These are phyloP conservation scores for Solanum lycopersicoides DNA, from an alignment of 257 asterid genomes.

Conservation along the genomic window DNA sequence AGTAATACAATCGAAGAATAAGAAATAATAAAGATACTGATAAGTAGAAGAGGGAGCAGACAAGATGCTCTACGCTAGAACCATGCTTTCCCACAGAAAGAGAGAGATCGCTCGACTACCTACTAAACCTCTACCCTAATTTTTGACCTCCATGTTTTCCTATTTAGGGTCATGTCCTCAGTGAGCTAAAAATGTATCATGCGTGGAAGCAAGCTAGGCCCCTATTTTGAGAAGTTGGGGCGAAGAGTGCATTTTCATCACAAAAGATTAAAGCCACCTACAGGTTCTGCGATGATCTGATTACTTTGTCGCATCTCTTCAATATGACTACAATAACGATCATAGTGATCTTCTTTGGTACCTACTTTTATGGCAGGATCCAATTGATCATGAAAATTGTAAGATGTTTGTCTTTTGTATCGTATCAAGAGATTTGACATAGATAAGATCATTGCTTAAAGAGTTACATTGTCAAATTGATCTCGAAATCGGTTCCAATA, in stretches of 20 bases:
- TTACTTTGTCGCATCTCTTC: not conserved
- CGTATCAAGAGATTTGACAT: not conserved
- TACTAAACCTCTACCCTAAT: not conserved
- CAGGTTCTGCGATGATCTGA: not conserved
- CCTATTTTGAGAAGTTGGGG: not conserved
- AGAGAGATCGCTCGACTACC: not conserved
- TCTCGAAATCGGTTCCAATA: not conserved
- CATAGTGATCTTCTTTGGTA: not conserved
- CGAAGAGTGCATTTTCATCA: not conserved
- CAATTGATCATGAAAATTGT: not conserved
- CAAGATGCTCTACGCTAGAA: not conserved
- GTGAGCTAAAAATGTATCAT: not conserved
- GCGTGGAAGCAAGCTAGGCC: not conserved
- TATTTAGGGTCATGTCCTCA: not conserved
- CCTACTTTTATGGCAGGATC: not conserved
- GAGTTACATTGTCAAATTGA: not conserved
- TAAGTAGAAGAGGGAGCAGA: not conserved
- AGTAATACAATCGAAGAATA: not conserved
- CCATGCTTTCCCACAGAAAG: not conserved
- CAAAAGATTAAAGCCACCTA: not conserved
- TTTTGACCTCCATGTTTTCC: not conserved
- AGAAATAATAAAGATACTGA: not conserved
- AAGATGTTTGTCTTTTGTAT: not conserved
- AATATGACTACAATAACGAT: not conserved
- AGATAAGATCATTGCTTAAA: not conserved